These are phyloP conservation scores for Rhodosporidiobolus sp. DNA, from an alignment of 768 basidiomycete genomes.

Conservation along the genomic window DNA sequence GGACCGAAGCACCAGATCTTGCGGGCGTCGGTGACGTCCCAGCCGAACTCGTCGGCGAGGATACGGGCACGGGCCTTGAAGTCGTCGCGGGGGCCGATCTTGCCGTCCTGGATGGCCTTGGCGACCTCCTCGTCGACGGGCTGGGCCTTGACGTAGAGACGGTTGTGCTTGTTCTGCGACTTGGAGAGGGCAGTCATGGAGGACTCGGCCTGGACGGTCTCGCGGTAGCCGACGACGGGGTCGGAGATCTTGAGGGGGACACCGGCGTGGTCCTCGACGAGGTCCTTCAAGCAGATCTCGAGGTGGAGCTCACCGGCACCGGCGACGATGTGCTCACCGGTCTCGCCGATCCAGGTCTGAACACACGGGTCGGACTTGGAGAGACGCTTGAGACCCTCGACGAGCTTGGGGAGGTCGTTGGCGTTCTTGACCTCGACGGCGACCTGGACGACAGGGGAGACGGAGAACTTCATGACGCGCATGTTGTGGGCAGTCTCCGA, in stretches of 20 bases:
- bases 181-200: conserved; percentile 94
- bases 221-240: conserved; percentile 92
- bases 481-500: conserved; percentile 99
- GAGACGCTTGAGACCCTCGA: conserved; percentile 99
- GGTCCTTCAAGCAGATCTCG: conserved; percentile 99
- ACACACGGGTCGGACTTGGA: conserved; percentile 99
- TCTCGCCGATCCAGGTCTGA: conserved; percentile 85
- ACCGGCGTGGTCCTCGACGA: conserved; percentile 99
- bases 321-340: conserved; percentile 97
- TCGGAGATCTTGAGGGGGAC: conserved; percentile 98
- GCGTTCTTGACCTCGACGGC: conserved; percentile 99
- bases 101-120: conserved; percentile 83
- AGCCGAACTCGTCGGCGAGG: conserved; percentile 91
- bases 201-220: conserved; percentile 95
- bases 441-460: conserved; percentile 97
- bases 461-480: conserved; percentile 99
- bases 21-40: conserved; percentile 98
- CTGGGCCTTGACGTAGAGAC: conserved; percentile 87
- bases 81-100: conserved; percentile 87
- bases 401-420: conserved; percentile 96
- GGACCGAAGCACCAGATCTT: conserved; percentile 99
- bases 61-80: conserved; percentile 93
- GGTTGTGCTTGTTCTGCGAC: conserved; percentile 99
- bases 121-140: conserved; percentile 93
- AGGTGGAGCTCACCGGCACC: conserved; percentile 98